Conservation (phyloP, 306 rosid species). For the Astragalus glycyphyllos region DNA sequence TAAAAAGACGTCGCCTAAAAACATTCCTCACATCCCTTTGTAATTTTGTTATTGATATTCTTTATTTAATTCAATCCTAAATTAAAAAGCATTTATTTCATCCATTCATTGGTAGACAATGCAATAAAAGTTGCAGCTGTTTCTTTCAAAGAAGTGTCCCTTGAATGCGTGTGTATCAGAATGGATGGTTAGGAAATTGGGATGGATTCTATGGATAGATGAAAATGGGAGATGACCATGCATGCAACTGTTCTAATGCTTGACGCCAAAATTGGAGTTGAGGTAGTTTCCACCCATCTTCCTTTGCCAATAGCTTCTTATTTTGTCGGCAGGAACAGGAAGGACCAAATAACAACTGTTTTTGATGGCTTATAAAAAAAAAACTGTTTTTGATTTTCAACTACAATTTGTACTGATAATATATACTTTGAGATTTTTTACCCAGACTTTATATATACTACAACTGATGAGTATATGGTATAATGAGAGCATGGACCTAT, state of each 20-base stretch:
- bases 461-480: too few species aligned
- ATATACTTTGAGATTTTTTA: background rate
- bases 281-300: background rate
- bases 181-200: background rate
- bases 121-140: background rate
- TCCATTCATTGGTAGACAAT: background rate
- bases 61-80: background rate
- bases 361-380: too few species aligned
- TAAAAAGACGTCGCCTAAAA: background rate
- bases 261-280: background rate
- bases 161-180: background rate
- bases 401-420: background rate
- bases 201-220: background rate
- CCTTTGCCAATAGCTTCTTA: background rate
- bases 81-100: background rate
- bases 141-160: background rate
- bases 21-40: background rate
- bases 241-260: background rate
- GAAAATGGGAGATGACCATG: background rate
- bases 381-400: background rate
- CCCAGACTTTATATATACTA: background rate
- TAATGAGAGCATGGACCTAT: too few species aligned
- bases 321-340: slow-evolving; percentile 27
- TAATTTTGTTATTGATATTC: background rate
- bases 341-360: background rate